Percentiles rank a stretch among this genome's conserved stretches.
Conservation (phyloP, 192 early-diverging fungal species). For the Phycomyces blakesleeanus region DNA sequence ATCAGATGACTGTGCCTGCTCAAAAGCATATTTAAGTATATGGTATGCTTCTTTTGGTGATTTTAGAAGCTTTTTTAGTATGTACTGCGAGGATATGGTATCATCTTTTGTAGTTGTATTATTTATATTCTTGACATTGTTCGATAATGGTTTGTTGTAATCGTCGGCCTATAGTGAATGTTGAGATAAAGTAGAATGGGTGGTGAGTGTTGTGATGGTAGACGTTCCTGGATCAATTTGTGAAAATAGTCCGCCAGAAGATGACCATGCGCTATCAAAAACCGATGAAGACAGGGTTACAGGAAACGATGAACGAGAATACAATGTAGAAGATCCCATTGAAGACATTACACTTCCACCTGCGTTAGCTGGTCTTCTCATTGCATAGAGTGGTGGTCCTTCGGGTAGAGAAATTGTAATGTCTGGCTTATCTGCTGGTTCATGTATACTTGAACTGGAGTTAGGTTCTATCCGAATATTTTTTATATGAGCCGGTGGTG, state of each 20-base stretch:
- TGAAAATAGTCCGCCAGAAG: constrained; percentile 14
- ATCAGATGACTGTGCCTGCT: constrained; percentile 17
- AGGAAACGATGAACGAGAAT: too few relatives aligned
- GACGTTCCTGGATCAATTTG: constrained; percentile 12
- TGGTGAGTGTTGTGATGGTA: constrained; percentile 13
- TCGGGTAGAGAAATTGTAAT: too few relatives aligned
- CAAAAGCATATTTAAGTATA: constrained; percentile 10
- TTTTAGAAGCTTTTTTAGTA: not conserved
- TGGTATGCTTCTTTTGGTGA: not conserved
- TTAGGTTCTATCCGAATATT: too few relatives aligned
- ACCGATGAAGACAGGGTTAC: too few relatives aligned
- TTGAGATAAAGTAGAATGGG: constrained; percentile 11
- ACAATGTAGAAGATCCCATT: too few relatives aligned
- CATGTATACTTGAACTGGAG: too few relatives aligned
- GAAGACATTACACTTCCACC: too few relatives aligned
- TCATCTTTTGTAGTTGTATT: not conserved
- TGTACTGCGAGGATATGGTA: not conserved
- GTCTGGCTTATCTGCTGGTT: too few relatives aligned
- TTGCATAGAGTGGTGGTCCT: too few relatives aligned
- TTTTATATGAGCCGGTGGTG: too few relatives aligned
- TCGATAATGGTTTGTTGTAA: not conserved
- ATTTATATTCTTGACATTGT: not conserved
- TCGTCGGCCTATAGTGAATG: not conserved
- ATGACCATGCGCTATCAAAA: constrained; percentile 11
- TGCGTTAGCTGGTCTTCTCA: too few relatives aligned